Evolutionary conservation across 1,139 yeast species (phyloP).

Genomic region (Sugiyamaella novakii): DNA sequence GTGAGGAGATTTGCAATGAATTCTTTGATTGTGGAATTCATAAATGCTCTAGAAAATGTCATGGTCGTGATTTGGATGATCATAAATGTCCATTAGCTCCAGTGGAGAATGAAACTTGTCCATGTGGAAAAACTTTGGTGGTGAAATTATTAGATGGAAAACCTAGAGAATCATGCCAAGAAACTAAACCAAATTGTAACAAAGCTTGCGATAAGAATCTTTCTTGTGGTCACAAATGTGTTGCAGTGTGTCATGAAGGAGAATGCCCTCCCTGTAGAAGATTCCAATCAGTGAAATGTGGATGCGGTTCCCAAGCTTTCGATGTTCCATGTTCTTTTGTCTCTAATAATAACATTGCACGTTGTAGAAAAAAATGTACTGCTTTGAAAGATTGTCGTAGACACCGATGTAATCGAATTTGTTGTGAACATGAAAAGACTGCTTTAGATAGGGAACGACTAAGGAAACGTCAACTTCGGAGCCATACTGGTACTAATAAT

Average conservation of each 20-base stretch:
- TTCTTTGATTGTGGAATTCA: constrained; percentile 70
- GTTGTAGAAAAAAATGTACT: constrained; percentile 74
- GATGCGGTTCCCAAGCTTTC: constrained; percentile 54
- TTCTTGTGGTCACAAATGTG: constrained; percentile 73
- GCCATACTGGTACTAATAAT: constrained; percentile 33
- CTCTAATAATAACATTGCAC: constrained; percentile 55
- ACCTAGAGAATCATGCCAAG: constrained; percentile 56
- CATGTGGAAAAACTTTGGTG: constrained; percentile 66
- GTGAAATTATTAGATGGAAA: constrained; percentile 42
- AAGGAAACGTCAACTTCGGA: constrained; percentile 50
- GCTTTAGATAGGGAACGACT: constrained; percentile 66
- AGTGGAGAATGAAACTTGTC: constrained; percentile 59
- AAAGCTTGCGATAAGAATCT: constrained; percentile 61
- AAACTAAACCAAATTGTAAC: constrained; percentile 76
- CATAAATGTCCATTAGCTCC: constrained; percentile 70
- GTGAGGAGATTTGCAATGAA: constrained; percentile 55
- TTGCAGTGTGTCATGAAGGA: constrained; percentile 73
- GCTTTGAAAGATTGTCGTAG: constrained; percentile 78
- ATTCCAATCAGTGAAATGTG: constrained; percentile 50
- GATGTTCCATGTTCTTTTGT: constrained; percentile 65
- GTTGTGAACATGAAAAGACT: constrained; percentile 68
- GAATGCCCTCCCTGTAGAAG: constrained; percentile 65
- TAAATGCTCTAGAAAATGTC: constrained; percentile 60
- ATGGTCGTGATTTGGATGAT: constrained; percentile 48
- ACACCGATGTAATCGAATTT: constrained; percentile 68